phyloP scores from a whole-genome alignment of 2,329 filamentous ascomycete genomes.

The Neopestalotiopsis sp. region DNA sequence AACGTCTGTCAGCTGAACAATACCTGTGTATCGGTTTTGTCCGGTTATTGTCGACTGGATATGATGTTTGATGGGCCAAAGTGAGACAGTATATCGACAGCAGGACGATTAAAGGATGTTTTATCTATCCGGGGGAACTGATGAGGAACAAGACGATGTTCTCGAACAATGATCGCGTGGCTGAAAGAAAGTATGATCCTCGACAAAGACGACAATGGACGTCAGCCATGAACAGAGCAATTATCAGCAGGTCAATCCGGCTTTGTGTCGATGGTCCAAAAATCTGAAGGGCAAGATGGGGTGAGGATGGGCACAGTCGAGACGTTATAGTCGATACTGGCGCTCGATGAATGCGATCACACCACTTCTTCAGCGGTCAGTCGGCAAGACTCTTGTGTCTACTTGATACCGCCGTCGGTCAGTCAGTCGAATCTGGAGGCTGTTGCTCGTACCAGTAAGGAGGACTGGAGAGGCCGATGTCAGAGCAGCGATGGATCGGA shows the following conservation, averaged over 20 bases:
- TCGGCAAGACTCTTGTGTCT: constrained; percentile 2
- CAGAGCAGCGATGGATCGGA: constrained; percentile 6
- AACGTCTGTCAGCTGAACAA: background rate
- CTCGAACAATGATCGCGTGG: constrained; percentile 11
- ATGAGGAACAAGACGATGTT: constrained; percentile 12
- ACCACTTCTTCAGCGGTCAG: background rate
- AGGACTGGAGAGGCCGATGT: constrained; percentile 1
- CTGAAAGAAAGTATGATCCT: background rate
- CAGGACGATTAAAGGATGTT: constrained; percentile 2
- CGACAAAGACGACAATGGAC: constrained; percentile 16
- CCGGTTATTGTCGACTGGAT: background rate
- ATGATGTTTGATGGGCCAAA: background rate
- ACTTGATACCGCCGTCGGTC: constrained; percentile 14
- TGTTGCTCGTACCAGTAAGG: background rate
- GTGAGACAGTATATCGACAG: constrained; percentile 12
- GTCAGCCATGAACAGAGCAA: constrained; percentile 5
- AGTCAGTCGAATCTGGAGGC: background rate
- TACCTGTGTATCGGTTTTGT: background rate
- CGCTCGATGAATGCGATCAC: background rate
- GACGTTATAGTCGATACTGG: constrained; percentile 1
- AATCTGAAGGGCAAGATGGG: background rate
- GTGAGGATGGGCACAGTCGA: background rate
- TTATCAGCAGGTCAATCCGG: background rate
- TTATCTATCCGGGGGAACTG: background rate
- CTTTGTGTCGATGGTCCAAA: constrained; percentile 5